Percentiles rank a stretch among this genome's conserved stretches.
Evolutionary conservation across 768 basidiomycete genomes (phyloP).

Genomic region (Leucosporidium yakuticum): DNA sequence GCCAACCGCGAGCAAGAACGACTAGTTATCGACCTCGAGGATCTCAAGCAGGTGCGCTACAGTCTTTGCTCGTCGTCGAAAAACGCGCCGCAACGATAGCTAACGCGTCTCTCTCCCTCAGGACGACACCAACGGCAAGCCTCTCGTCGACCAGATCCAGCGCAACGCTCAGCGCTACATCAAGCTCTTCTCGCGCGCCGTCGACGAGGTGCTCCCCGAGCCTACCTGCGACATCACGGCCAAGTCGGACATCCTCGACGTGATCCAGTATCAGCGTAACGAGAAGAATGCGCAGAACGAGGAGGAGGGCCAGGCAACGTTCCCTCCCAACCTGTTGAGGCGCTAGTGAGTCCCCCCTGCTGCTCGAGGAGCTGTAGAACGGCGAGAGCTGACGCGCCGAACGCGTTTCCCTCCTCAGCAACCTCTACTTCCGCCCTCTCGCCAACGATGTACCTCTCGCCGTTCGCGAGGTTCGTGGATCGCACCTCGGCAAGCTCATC

Average conservation of each 20-base stretch:
- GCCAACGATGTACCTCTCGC: conserved; percentile 56
- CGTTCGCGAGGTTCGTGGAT: conserved; percentile 81
- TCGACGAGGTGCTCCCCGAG: conserved; percentile 78
- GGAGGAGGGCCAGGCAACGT: conserved; percentile 62
- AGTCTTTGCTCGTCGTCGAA: not conserved
- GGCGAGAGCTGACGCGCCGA: not conserved
- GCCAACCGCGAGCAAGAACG: conserved; percentile 90
- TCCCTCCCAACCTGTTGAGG: conserved; percentile 84
- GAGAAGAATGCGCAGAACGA: conserved; percentile 80
- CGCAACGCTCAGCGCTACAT: conserved; percentile 86
- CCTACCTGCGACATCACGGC: conserved; percentile 86
- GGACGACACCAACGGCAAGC: conserved; percentile 56
- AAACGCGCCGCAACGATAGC: not conserved
- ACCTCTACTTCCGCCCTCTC: conserved; percentile 87
- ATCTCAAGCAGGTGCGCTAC: conserved; percentile 43
- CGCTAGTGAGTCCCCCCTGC: conserved; percentile 69
- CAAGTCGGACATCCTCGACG: conserved; percentile 90
- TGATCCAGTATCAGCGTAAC: conserved; percentile 86
- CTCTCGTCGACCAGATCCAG: conserved; percentile 68
- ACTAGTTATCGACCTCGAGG: conserved; percentile 81
- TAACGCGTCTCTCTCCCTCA: not conserved
- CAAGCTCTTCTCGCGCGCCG: conserved; percentile 76
- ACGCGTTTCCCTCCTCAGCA: conserved; percentile 50
- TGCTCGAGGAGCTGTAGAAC: not conserved
- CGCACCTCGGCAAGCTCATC: conserved; percentile 83